phyloP scores from a whole-genome alignment of 176 grass and related monocot species.

The Oryza meyeriana region DNA sequence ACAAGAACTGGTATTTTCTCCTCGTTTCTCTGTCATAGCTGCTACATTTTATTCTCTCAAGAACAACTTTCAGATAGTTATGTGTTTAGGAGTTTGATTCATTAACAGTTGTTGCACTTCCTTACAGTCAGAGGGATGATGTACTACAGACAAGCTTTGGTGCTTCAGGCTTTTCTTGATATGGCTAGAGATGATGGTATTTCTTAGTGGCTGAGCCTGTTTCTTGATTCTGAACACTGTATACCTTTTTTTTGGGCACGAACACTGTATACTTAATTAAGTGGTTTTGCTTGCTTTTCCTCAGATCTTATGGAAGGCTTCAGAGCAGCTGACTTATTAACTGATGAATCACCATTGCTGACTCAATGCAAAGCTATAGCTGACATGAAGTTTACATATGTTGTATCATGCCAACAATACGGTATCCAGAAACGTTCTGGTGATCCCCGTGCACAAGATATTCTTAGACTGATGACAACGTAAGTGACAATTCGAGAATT shows the following conservation, averaged over 20 bases:
- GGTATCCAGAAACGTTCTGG: constrained; percentile 90
- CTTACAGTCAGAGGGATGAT: constrained; percentile 93
- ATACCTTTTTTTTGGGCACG: background rate
- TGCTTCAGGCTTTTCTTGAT: constrained; percentile 94
- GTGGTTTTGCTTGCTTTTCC: constrained; percentile 29
- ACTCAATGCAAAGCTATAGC: constrained; percentile 91
- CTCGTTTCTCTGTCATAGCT: constrained; percentile 10
- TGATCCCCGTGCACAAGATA: constrained; percentile 75
- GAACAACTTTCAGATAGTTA: background rate
- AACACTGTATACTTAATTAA: background rate
- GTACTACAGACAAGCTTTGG: constrained; percentile 97
- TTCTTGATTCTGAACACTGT: constrained; percentile 6
- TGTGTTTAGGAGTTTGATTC: background rate
- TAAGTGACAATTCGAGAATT: constrained; percentile 34
- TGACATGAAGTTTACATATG: constrained; percentile 98
- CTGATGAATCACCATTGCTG: constrained; percentile 66
- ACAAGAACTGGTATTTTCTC: constrained; percentile 73
- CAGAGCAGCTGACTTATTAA: constrained; percentile 62
- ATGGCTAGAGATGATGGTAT: constrained; percentile 90
- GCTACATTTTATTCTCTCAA: background rate
- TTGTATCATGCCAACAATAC: constrained; percentile 97
- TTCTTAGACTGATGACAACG: constrained; percentile 86
- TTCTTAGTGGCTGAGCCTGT: constrained; percentile 1
- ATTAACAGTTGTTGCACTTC: constrained; percentile 22
- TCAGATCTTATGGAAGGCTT: constrained; percentile 95